Base-by-base conservation (phyloP, 495 filamentous ascomycete genomes). In the Aspergillus hancockii region DNA sequence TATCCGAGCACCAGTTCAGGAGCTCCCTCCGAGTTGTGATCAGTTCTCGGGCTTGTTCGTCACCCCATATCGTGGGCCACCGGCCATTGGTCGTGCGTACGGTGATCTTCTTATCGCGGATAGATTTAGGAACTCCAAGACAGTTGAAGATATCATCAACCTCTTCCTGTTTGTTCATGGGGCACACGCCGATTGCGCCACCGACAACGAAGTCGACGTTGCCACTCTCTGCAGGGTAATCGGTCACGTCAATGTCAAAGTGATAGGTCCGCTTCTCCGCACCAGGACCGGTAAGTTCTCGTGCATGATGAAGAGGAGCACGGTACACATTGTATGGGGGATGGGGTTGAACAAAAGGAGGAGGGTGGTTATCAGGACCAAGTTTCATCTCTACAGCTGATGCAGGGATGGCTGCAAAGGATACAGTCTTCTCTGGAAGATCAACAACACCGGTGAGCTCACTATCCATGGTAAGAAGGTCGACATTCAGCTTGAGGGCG, bases 31-130 rank as follows among this genome's bases (percentile, higher is more conserved):
- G 85, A 1, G 93, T 97, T 1, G 93, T 97, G 50, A 90, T 80
- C 21, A 98, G 73, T 63, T 93, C 86, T 41, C 95, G 82, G 1
- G 93, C 71, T 66, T 90, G 67, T 30, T 97, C 93, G n/a, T 94
- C 89, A 21, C 93, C 93, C 94, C 95, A 98, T 47, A 98, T 94
- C 10, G 94, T 98, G 2, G 94, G 94, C 94, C 94, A 98, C 9
- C 94, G 81, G 16, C 95, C 95, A 34, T 79, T 82, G 22, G 79
- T 83, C 3, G 94, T 98, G 63, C 85, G 83, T 40, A 98, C 74
- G 14, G 86, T 75, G 22, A 97, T 81, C 16, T 88, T 87, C 73
- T 89, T 92, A 67, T 96, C 90, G 41, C 93, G 86, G 54, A 94
- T 81, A 57, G 83, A 87, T 32, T 81, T 83, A 4, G 91, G 90